Base-by-base conservation (phyloP, 345 rosid genomes). In the Viola odorata region DNA sequence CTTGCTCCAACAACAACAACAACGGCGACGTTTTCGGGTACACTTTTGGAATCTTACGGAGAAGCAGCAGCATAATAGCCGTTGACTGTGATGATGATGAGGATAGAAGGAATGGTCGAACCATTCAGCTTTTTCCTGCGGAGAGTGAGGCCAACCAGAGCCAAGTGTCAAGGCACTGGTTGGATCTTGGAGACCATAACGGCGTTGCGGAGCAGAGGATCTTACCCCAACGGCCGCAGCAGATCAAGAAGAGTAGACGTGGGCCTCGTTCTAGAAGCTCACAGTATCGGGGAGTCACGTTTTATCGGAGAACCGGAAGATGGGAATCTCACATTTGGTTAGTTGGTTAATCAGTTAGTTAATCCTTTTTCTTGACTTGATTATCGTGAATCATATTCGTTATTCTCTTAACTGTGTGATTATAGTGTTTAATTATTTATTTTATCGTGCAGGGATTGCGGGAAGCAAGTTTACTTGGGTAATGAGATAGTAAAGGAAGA, bases 281-380 rank as follows among this genome's bases (percentile, higher is more conserved):
- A 10, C 97, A 95, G 69, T 95, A 86, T 69, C 80, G 99, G 15
- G 99, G 99, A 5, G 97, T 91, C 63, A 95, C 99, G 50, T 95
- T 91, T 80, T 95, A 95, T 76, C 81, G 97, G 59, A 65, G 99
- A 63, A 95, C 99, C 17, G 97, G 99, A 57, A 80, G 99, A 49
- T 95, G 99, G 99, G 99, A 95, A 57, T 95, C 99, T 5, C 99
- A 95, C 73, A 95, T 95, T 63, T 95, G 97, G 99, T 95, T 50
- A 36, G 78, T 64, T 17, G 0, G 38, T 52, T 32, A 6, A 4
- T 55, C 17, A 8, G 37, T 8, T 55, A 7, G 40, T 55, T 39
- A 14, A 12, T 4, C 12, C 13, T 7, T 52, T 52, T 23, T 23
- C 32, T 23, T 23, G 32, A 23, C 32, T 23, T 23, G 32, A 23